A percentile compares a stretch with the other conserved stretches of the same genome.
Evolutionary conservation across 768 basidiomycete genomes (phyloP).

Genomic region (Termitomyces sp.): DNA sequence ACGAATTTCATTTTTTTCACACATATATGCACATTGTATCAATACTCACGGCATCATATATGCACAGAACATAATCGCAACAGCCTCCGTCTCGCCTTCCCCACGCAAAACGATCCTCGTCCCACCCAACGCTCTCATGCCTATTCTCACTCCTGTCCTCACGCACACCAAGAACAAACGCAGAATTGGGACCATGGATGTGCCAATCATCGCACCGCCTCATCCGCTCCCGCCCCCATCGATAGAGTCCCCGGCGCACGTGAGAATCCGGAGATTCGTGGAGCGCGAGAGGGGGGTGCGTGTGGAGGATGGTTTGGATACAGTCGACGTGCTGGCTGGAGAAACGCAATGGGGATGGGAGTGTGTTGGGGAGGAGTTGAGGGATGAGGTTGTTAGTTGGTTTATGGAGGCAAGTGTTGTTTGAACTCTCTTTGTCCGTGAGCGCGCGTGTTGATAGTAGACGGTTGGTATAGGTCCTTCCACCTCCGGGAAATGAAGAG

Average conservation of each 20-base stretch:
- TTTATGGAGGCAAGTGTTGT: background rate
- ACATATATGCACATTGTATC: background rate
- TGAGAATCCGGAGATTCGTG: background rate
- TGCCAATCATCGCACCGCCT: slow-evolving; percentile 3
- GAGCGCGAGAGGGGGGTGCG: background rate
- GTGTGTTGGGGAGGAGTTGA: background rate
- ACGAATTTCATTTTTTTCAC: background rate
- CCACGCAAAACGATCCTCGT: background rate
- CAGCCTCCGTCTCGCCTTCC: background rate
- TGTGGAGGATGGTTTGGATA: background rate
- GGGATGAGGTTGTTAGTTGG: background rate
- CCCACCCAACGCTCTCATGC: background rate
- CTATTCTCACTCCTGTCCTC: background rate
- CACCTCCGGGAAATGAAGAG: background rate
- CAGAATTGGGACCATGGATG: background rate
- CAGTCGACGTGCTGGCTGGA: background rate
- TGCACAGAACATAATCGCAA: background rate
- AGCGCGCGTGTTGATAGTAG: too few relatives aligned
- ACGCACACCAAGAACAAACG: background rate
- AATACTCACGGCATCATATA: background rate
- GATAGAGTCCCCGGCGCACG: background rate
- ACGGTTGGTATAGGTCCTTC: background rate
- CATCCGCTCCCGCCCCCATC: background rate
- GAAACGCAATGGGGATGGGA: background rate
- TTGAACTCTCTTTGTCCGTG: background rate